Percentiles rank a stretch among this genome's conserved stretches.
These are phyloP conservation scores for Juglanconis oblonga DNA, from an alignment of 2,329 filamentous ascomycete species.

Conservation along the genomic window DNA sequence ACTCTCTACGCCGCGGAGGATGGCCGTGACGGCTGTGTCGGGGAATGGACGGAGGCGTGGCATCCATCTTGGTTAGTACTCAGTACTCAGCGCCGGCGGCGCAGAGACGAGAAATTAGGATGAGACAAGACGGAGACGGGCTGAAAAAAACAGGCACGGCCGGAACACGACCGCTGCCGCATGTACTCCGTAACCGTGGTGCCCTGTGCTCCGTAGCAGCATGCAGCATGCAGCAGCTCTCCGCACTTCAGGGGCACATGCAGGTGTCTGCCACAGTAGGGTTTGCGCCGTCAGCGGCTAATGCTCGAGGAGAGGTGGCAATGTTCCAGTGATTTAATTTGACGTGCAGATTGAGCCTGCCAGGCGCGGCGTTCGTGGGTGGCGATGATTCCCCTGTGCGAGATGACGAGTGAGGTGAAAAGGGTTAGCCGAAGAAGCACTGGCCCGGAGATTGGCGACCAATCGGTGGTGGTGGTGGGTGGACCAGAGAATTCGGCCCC, in stretches of 20 bases:
- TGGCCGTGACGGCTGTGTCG: conserved; percentile 19
- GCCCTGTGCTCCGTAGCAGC: background rate
- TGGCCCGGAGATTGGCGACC: too few species aligned
- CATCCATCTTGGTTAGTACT: conserved; percentile 12
- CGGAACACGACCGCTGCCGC: too few species aligned
- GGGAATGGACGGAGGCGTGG: conserved; percentile 21
- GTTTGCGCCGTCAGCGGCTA: background rate
- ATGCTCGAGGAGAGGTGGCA: background rate
- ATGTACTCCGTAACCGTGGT: too few species aligned
- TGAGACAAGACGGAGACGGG: background rate
- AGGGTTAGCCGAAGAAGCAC: too few species aligned
- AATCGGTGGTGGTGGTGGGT: too few species aligned
- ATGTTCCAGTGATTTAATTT: background rate
- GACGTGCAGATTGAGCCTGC: background rate
- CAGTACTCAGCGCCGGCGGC: background rate
- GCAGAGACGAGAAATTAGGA: background rate
- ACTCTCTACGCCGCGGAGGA: conserved; percentile 9
- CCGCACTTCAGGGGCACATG: background rate
- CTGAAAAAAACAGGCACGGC: too few species aligned
- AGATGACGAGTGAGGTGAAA: too few species aligned
- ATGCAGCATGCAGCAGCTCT: background rate
- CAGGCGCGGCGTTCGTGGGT: too few species aligned
- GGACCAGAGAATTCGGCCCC: too few species aligned
- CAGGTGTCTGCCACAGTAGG: background rate
- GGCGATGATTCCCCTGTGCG: too few species aligned